These are phyloP conservation scores for Suillus subaureus DNA, from an alignment of 768 basidiomycete species.

Conservation along the genomic window DNA sequence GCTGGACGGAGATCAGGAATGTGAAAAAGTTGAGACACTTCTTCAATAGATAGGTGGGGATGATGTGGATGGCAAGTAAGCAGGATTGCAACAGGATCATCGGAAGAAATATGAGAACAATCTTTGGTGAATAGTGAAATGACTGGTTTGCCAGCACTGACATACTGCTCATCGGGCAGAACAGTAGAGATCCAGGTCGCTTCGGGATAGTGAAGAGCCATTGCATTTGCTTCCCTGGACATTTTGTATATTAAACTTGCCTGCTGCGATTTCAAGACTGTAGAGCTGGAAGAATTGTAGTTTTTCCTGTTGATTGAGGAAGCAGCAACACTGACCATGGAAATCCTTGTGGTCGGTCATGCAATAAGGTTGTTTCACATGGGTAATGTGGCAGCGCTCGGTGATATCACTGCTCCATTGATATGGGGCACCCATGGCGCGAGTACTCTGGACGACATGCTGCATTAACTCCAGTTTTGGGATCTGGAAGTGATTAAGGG, in stretches of 20 bases:
- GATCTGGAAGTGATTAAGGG: slow-evolving; percentile 12
- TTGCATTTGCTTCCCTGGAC: neutral
- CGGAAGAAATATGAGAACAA: neutral
- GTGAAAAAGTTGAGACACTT: neutral
- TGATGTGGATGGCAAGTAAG: slow-evolving; percentile 5
- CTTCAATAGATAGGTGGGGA: slow-evolving; percentile 5
- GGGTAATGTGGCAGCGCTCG: slow-evolving; percentile 14
- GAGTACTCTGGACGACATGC: slow-evolving; percentile 22
- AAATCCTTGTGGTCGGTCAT: slow-evolving; percentile 5
- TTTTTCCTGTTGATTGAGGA: slow-evolving; percentile 15
- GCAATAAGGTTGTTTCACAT: slow-evolving; percentile 8
- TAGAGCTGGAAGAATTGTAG: slow-evolving; percentile 10
- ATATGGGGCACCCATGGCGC: slow-evolving; percentile 28
- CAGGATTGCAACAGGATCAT: slow-evolving; percentile 1
- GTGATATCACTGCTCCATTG: slow-evolving; percentile 19
- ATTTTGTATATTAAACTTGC: slow-evolving; percentile 7
- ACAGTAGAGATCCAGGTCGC: slow-evolving; percentile 6
- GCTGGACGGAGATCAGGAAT: slow-evolving; percentile 12
- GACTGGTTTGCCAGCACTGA: neutral
- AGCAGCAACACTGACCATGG: slow-evolving; percentile 11
- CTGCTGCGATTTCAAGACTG: slow-evolving; percentile 4
- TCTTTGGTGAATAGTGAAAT: slow-evolving; percentile 9
- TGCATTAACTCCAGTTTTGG: neutral
- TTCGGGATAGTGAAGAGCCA: slow-evolving; percentile 7
- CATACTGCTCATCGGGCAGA: slow-evolving; percentile 6